Evolutionary conservation across 305 asterid genomes (phyloP), one percentile per base, ranked within the genome.

Genomic region (Stenogyne calaminthoides): DNA sequence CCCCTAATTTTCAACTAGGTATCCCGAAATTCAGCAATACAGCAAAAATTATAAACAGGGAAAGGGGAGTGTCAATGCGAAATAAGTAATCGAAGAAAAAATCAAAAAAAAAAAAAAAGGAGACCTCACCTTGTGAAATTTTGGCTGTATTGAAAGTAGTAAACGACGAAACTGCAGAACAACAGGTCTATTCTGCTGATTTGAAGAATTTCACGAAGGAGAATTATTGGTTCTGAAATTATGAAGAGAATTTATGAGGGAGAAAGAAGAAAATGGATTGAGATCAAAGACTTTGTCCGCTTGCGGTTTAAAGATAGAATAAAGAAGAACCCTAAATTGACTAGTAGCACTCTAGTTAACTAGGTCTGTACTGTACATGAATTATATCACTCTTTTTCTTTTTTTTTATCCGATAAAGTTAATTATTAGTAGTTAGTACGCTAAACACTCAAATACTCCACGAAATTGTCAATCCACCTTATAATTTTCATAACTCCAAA

Each of bases 51-150:
- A 16, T 34, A 6, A 7, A 34, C 25, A 3, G 18, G 58, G 27
- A 42, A 34, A 7, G 6, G 51, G n/a, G 15, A 15, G 60, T 63
- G 9, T 9, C 14, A 49, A 49, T 49, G 14, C 18, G 40, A 39
- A 64, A 3, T 4, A 27, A 15, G 42, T 5, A 61, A 20, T 40
- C 9, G 55, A 20, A 56, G 66, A 2, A 39, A 2, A 27, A 62
- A 5, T 60, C 6, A 60, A 60, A 29, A 1, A 44, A 9, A 37
- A 3, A 8, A 10, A 5, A 20, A 20, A 1, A 46, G 47, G 70
- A 47, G 34, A 39, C 57, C 76, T 63, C 14, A 64, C 82, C 74
- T 56, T 22, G 18, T 18, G 70, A 42, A 59, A 12, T 1, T 39
- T 16, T 8, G 6, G 42, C 10, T 12, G 9, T 25, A 29, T 15